These are phyloP conservation scores for Thraustochytrium striatum DNA, from an alignment of 352 stramenopile genomes.

Conservation along the genomic window DNA sequence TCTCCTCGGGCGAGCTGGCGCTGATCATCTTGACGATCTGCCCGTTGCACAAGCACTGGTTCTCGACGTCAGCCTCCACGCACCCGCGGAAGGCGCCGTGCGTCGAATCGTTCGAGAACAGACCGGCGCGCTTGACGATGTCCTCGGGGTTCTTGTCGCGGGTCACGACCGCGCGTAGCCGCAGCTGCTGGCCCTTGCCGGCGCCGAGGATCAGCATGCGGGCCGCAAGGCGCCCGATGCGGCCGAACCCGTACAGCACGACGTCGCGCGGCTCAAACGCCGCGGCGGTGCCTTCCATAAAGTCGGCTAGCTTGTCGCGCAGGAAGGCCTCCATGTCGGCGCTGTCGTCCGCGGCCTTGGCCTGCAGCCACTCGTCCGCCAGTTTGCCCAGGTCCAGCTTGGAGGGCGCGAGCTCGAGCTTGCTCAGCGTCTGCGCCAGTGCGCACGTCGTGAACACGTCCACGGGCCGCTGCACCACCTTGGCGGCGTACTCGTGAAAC, in stretches of 20 bases:
- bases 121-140: slow-evolving; percentile 71
- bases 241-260: slow-evolving; percentile 75
- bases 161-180: slow-evolving; percentile 78
- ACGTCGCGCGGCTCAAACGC: slow-evolving; percentile 72
- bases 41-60: slow-evolving; percentile 77
- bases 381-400: slow-evolving; percentile 33
- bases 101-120: slow-evolving; percentile 75
- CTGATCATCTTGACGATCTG: slow-evolving; percentile 83
- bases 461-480: not conserved
- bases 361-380: slow-evolving; percentile 19
- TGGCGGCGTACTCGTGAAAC: slow-evolving; percentile 21
- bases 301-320: not conserved
- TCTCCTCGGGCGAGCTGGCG: slow-evolving; percentile 73
- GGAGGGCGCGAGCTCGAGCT: slow-evolving; percentile 24
- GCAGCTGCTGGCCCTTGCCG: slow-evolving; percentile 74
- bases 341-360: not conserved
- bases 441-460: not conserved
- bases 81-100: slow-evolving; percentile 74
- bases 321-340: slow-evolving; percentile 16
- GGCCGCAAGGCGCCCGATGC: slow-evolving; percentile 72
- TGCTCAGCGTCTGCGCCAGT: slow-evolving; percentile 11
- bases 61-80: slow-evolving; percentile 75
- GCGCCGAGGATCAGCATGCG: slow-evolving; percentile 76
- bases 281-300: slow-evolving; percentile 27
- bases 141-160: slow-evolving; percentile 75